Evolutionary conservation across 2,329 filamentous ascomycete species (phyloP), one percentile per base, ranked within the genome.

Genomic region (Colletotrichum tanaceti): DNA sequence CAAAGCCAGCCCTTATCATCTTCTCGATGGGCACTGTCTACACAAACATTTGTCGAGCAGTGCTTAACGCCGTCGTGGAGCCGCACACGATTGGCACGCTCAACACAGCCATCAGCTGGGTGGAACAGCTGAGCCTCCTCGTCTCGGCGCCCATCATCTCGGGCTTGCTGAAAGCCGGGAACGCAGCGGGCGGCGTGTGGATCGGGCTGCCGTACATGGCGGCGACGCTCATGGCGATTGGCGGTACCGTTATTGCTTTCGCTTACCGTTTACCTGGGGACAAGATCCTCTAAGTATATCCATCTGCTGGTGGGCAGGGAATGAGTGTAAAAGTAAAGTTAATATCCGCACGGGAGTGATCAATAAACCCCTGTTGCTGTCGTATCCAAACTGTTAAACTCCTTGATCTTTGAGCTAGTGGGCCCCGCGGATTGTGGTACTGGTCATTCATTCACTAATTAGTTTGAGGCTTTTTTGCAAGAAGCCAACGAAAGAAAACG

Each of bases 61-160:
- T 89, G 7, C 74, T 88, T n/a, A 87, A 84, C 52, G 80, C 81
- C 11, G 73, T 88, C 13, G 84, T 89, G 14, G 85, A 86, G 71
- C 79, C 82, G 24, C 82, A 86, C 66, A 83, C 87, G 5, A 79
- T 87, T 14, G 87, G 85, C 24, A 83, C 83, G 0, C 76, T 88
- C 28, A 89, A 88, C 73, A 85, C 83, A 5, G 77, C 85, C 4
- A 78, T 89, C 11, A 80, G 82, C 2, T 78, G 87, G 28, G 73
- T 85, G 39, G 85, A 89, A 69, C 83, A 81, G 10, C 47, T 83
- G 13, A 83, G 86, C n/a, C 71, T 81, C 2, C 80, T 87, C 68
- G 57, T 83, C 5, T 81, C 81, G 0, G 79, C 80, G 1, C 86
- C 86, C 0, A 68, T 82, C 0, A 75, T 88, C 41, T 84, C 83